Percentiles rank a stretch among this genome's conserved stretches.
Evolutionary conservation across 2,329 filamentous ascomycete species (phyloP).

Genomic region (Phialocephala sp.): DNA sequence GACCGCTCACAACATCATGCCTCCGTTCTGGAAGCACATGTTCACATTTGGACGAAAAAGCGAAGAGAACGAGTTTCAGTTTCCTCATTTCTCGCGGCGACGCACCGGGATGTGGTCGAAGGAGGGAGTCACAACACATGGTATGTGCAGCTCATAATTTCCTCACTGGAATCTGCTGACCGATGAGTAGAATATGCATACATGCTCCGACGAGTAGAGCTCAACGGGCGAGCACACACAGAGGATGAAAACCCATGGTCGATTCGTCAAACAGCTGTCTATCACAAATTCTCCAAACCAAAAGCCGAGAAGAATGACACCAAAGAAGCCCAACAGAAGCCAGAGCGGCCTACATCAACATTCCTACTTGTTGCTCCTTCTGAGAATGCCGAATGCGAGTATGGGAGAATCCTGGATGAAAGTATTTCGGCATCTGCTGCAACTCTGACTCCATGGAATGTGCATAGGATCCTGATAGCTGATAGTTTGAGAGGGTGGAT

Average conservation of each 20-base stretch:
- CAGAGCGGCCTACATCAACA: slow-evolving; percentile 8
- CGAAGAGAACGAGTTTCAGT: slow-evolving; percentile 35
- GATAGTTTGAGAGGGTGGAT: slow-evolving; percentile 30
- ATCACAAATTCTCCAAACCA: slow-evolving; percentile 37
- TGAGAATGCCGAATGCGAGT: slow-evolving; percentile 13
- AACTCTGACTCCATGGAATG: slow-evolving; percentile 22
- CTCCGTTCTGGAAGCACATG: slow-evolving; percentile 31
- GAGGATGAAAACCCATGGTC: slow-evolving; percentile 42
- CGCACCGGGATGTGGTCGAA: neutral
- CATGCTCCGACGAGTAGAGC: slow-evolving; percentile 31
- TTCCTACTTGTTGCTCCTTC: slow-evolving; percentile 31
- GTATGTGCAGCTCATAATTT: neutral
- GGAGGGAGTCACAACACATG: neutral
- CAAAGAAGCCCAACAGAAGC: neutral
- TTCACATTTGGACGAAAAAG: slow-evolving; percentile 34
- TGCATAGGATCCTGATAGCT: slow-evolving; percentile 30
- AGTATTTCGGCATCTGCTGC: neutral
- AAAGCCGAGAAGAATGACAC: too few species aligned
- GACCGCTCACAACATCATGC: slow-evolving; percentile 20
- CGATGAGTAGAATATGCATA: slow-evolving; percentile 24
- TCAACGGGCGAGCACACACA: slow-evolving; percentile 19
- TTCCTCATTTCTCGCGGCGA: slow-evolving; percentile 23
- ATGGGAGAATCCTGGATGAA: slow-evolving; percentile 1
- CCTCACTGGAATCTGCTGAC: neutral
- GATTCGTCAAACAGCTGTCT: slow-evolving; percentile 46